phyloP scores from a whole-genome alignment of 345 rosid species.

The Boechera divaricarpa region DNA sequence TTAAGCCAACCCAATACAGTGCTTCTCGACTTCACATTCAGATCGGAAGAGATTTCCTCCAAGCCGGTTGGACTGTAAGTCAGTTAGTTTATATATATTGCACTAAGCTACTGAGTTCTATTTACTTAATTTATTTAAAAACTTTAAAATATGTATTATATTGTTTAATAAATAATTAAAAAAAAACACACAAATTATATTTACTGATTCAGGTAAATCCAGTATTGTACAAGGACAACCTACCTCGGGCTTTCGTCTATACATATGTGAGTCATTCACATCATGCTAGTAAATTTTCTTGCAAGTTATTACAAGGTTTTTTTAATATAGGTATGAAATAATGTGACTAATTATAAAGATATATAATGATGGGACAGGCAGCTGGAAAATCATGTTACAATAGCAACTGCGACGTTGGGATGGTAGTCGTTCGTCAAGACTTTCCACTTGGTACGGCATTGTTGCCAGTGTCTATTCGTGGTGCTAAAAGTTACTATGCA shows the following conservation, averaged over 20 bases:
- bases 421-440: constrained; percentile 24
- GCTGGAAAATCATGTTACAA: constrained; percentile 11
- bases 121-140: not conserved
- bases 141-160: not conserved
- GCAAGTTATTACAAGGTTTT: too few species aligned
- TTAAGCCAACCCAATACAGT: constrained; percentile 31
- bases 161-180: not conserved
- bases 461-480: not conserved
- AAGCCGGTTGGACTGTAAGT: constrained; percentile 10
- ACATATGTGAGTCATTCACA: not conserved
- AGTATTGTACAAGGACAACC: not conserved
- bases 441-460: not conserved
- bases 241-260: constrained; percentile 3
- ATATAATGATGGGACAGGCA: not conserved
- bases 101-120: not conserved
- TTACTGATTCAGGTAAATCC: constrained; percentile 29
- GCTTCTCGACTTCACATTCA: constrained; percentile 30
- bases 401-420: constrained; percentile 16
- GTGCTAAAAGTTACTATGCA: not conserved
- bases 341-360: too few species aligned
- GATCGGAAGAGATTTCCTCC: constrained; percentile 28
- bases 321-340: not conserved
- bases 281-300: not conserved
- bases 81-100: too few species aligned
- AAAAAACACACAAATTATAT: not conserved